Evolutionary conservation across 208 protist species (phyloP).

Genomic region (Trypanosoma vivax): DNA sequence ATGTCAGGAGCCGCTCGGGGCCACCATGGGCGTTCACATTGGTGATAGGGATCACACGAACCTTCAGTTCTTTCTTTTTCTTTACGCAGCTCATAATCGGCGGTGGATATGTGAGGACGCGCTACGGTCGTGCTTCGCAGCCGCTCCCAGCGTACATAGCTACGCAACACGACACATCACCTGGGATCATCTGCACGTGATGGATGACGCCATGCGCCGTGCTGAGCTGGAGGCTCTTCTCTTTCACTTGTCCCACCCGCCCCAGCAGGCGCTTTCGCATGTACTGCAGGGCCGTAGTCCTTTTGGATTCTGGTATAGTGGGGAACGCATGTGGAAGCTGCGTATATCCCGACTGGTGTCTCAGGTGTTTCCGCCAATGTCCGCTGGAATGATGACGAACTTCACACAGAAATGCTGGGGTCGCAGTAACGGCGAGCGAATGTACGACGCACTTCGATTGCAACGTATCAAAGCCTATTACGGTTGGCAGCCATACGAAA

Average conservation of each 20-base stretch:
- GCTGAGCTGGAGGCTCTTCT: conserved; percentile 74
- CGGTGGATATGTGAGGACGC: conserved; percentile 17
- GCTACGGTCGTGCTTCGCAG: conserved; percentile 11
- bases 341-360: conserved; percentile 55
- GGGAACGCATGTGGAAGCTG: conserved; percentile 81
- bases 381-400: conserved; percentile 85
- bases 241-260: conserved; percentile 48
- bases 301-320: conserved; percentile 70
- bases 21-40: conserved; percentile 45
- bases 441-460: conserved; percentile 80
- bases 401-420: conserved; percentile 91
- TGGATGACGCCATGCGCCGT: conserved; percentile 69
- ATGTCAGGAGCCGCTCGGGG: conserved; percentile 74
- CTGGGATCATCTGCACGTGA: conserved; percentile 66
- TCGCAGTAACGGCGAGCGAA: conserved; percentile 70
- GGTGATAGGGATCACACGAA: conserved; percentile 79
- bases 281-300: conserved; percentile 61
- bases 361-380: conserved; percentile 64
- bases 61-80: conserved; percentile 75
- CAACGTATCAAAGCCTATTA: conserved; percentile 67
- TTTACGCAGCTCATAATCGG: conserved; percentile 39
- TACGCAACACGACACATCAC: conserved; percentile 43
- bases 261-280: conserved; percentile 70
- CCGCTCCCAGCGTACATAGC: conserved; percentile 34
- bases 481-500: conserved; percentile 71